These are phyloP conservation scores for Boletus subparvulus DNA, from an alignment of 768 basidiomycete species.

Conservation along the genomic window DNA sequence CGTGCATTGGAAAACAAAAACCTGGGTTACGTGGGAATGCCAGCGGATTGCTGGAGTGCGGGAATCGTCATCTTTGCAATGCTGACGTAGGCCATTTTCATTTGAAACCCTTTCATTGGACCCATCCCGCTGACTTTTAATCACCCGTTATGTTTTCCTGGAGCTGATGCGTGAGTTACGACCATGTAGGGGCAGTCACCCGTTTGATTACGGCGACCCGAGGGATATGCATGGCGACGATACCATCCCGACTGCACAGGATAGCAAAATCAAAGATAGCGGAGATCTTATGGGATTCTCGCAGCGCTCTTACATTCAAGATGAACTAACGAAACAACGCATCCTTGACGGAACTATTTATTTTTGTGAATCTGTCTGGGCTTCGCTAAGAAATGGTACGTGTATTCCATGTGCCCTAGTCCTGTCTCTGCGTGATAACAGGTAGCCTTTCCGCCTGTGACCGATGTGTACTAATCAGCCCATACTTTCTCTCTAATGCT, in stretches of 20 bases:
- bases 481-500: conserved; percentile 1
- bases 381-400: conserved; percentile 56
- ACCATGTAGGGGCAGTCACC: conserved; percentile 62
- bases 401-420: not conserved
- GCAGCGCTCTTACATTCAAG: conserved; percentile 43
- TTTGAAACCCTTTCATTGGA: not conserved
- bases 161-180: conserved; percentile 8
- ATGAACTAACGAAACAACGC: conserved; percentile 62
- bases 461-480: not conserved
- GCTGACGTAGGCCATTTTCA: conserved; percentile 61
- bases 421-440: not conserved
- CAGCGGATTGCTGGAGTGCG: conserved; percentile 89
- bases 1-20: conserved; percentile 74
- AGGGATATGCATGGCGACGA: conserved; percentile 15
- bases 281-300: conserved; percentile 31
- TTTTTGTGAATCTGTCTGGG: conserved; percentile 58
- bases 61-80: conserved; percentile 82
- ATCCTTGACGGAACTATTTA: conserved; percentile 64
- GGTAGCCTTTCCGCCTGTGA: conserved; percentile 1
- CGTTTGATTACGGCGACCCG: conserved; percentile 62
- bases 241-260: conserved; percentile 2
- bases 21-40: conserved; percentile 75
- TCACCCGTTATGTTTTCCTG: not conserved
- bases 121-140: not conserved
- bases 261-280: conserved; percentile 35